Percentiles rank a stretch among this genome's conserved stretches.
Conservation (phyloP, 1,284 basidiomycete species). For the Pascua sp. region DNA sequence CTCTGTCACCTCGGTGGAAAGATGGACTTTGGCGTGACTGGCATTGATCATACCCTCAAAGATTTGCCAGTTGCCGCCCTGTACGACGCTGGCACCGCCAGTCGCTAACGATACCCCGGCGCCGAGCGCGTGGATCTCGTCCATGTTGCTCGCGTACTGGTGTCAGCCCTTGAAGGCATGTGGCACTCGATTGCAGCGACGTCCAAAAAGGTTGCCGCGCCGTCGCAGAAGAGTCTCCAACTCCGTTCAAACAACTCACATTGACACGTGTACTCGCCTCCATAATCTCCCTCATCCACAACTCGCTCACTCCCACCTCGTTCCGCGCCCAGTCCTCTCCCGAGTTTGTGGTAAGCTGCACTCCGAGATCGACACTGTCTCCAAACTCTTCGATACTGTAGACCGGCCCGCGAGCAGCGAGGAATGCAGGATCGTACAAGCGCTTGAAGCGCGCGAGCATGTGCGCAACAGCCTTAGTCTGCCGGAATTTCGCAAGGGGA, state of each 20-base stretch:
- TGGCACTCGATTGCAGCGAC: too few species aligned
- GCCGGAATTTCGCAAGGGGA: slow-evolving; percentile 60
- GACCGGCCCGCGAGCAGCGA: slow-evolving; percentile 29
- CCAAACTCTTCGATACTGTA: slow-evolving; percentile 36
- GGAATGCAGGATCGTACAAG: slow-evolving; percentile 39
- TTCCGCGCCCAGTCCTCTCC: slow-evolving; percentile 61
- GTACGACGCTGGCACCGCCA: slow-evolving; percentile 62
- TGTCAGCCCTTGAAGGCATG: slow-evolving; percentile 2
- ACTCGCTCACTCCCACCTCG: slow-evolving; percentile 57
- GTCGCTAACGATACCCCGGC: slow-evolving; percentile 72
- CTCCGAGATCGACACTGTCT: slow-evolving; percentile 33
- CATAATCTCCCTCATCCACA: slow-evolving; percentile 72
- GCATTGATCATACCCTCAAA: slow-evolving; percentile 75
- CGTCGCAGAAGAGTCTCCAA: too few species aligned
- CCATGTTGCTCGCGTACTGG: slow-evolving; percentile 59
- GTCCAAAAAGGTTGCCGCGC: too few species aligned
- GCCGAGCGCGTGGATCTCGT: slow-evolving; percentile 74
- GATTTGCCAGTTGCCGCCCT: slow-evolving; percentile 79
- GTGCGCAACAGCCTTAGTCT: slow-evolving; percentile 48
- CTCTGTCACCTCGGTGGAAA: slow-evolving; percentile 61
- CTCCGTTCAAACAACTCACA: slow-evolving; percentile 56
- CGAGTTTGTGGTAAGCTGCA: slow-evolving; percentile 56
- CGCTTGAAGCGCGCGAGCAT: slow-evolving; percentile 30
- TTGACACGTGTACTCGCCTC: slow-evolving; percentile 87
- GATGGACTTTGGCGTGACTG: slow-evolving; percentile 64